Conservation (phyloP, 2,329 filamentous ascomycete genomes). For the Chaetomiaceae sp. region DNA sequence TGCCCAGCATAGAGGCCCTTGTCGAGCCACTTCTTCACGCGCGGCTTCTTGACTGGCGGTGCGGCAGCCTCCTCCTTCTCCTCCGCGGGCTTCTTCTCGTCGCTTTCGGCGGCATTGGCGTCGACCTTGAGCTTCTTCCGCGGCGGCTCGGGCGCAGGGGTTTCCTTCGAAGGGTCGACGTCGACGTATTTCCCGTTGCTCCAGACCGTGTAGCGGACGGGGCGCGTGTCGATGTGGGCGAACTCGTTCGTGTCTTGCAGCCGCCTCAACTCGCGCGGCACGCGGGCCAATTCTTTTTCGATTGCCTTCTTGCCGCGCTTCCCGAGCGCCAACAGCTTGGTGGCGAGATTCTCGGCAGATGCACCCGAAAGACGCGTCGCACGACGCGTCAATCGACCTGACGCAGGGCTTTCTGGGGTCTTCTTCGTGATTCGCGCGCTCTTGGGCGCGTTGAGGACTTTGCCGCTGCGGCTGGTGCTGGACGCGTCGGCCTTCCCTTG, state of each 20-base stretch:
- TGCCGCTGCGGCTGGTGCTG: constrained; percentile 41
- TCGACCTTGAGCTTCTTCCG: constrained; percentile 33
- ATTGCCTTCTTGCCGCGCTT: constrained; percentile 57
- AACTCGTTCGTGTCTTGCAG: constrained; percentile 62
- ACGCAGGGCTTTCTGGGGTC: constrained; percentile 26
- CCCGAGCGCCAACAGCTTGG: constrained; percentile 50
- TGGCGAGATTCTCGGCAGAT: constrained; percentile 41
- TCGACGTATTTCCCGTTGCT: constrained; percentile 60
- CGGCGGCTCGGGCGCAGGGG: constrained; percentile 34
- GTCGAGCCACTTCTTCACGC: constrained; percentile 69
- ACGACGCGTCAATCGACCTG: constrained; percentile 35
- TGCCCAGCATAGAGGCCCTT: constrained; percentile 89
- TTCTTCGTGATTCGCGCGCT: constrained; percentile 34
- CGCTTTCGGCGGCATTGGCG: constrained; percentile 22
- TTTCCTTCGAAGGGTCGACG: constrained; percentile 35
- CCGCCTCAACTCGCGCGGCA: constrained; percentile 55
- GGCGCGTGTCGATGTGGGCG: constrained; percentile 53
- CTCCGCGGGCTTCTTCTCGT: constrained; percentile 16
- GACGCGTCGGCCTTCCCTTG: constrained; percentile 44
- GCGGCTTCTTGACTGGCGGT: constrained; percentile 31
- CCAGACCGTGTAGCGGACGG: constrained; percentile 57
- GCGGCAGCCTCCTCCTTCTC: constrained; percentile 34
- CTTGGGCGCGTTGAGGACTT: constrained; percentile 34
- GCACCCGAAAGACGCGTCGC: constrained; percentile 43
- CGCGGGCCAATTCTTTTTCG: constrained; percentile 43